Conservation (phyloP, 1,284 basidiomycete genomes). For the Lignosus rhinocerotis region DNA sequence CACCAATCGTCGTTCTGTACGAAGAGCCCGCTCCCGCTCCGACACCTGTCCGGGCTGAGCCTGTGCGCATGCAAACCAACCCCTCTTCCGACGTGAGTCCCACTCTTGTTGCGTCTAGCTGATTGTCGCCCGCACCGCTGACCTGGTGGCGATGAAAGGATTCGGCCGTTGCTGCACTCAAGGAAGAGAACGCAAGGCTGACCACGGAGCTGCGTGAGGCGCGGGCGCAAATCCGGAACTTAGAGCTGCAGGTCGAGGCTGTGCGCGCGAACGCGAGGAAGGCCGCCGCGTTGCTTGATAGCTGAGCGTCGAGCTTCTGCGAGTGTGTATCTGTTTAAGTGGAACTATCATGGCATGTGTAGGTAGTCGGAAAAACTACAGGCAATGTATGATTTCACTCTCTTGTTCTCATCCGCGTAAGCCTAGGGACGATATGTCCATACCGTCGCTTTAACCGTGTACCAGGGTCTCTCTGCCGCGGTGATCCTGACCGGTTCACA, state of each 20-base stretch:
- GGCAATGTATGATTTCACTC: no score
- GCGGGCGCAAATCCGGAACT: constrained; percentile 73
- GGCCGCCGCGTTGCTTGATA: constrained; percentile 44
- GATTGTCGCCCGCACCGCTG: background rate
- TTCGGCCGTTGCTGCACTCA: constrained; percentile 31
- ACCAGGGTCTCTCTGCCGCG: no score
- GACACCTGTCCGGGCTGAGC: constrained; percentile 25
- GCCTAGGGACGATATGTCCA: no score
- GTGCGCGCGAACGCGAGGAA: constrained; percentile 73
- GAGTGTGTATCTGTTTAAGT: no score
- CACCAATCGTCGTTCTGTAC: constrained; percentile 31
- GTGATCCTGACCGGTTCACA: background rate
- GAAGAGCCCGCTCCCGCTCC: constrained; percentile 29
- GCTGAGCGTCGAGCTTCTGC: constrained; percentile 16
- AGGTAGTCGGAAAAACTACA: no score
- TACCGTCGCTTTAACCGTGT: no score
- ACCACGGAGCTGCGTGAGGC: constrained; percentile 71
- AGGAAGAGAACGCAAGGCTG: constrained; percentile 64
- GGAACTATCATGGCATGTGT: no score
- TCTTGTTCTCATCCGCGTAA: no score
- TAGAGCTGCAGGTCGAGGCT: constrained; percentile 82
- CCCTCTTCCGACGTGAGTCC: constrained; percentile 22
- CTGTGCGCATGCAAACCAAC: constrained; percentile 16
- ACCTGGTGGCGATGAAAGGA: constrained; percentile 18
- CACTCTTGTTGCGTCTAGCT: constrained; percentile 12